These are phyloP conservation scores for Podila verticillata DNA, from an alignment of 192 early-diverging fungal species.

Conservation along the genomic window DNA sequence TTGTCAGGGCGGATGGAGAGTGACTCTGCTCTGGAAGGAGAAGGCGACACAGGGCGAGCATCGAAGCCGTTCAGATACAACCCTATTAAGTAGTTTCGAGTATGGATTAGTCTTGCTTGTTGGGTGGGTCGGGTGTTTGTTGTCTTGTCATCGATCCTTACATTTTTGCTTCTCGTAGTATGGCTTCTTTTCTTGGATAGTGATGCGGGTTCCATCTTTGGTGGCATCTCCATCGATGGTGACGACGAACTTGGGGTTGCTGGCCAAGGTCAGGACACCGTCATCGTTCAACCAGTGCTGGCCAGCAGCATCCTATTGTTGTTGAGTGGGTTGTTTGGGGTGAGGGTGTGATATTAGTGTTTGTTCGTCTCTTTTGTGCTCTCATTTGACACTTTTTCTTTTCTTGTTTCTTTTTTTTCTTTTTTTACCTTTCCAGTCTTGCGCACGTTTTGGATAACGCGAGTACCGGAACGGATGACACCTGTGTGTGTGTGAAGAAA, in stretches of 20 bases:
- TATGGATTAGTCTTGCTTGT: neutral
- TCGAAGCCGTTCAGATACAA: slow-evolving; percentile 20
- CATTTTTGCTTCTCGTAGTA: slow-evolving; percentile 52
- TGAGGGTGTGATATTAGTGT: neutral
- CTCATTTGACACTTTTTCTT: neutral
- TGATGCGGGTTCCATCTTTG: slow-evolving; percentile 43
- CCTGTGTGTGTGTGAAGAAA: slow-evolving; percentile 11
- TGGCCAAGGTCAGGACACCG: slow-evolving; percentile 45
- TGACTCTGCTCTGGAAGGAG: slow-evolving; percentile 47
- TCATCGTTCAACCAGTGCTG: slow-evolving; percentile 52
- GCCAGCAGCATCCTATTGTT: slow-evolving; percentile 37
- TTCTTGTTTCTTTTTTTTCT: neutral
- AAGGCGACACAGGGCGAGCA: slow-evolving; percentile 20
- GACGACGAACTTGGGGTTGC: slow-evolving; percentile 48
- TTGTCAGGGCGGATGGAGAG: slow-evolving; percentile 49
- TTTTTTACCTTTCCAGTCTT: slow-evolving; percentile 49
- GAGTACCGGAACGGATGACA: slow-evolving; percentile 33
- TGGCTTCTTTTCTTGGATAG: slow-evolving; percentile 48
- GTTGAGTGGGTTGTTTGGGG: neutral
- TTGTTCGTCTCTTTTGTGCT: neutral
- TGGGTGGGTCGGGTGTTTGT: too few species aligned
- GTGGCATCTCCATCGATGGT: slow-evolving; percentile 43
- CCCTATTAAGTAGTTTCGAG: slow-evolving; percentile 4
- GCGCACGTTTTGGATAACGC: slow-evolving; percentile 50
- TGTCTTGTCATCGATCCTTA: slow-evolving; percentile 1